Base-by-base conservation (phyloP, 768 basidiomycete species). In the Gelatoporia subvermispora region DNA sequence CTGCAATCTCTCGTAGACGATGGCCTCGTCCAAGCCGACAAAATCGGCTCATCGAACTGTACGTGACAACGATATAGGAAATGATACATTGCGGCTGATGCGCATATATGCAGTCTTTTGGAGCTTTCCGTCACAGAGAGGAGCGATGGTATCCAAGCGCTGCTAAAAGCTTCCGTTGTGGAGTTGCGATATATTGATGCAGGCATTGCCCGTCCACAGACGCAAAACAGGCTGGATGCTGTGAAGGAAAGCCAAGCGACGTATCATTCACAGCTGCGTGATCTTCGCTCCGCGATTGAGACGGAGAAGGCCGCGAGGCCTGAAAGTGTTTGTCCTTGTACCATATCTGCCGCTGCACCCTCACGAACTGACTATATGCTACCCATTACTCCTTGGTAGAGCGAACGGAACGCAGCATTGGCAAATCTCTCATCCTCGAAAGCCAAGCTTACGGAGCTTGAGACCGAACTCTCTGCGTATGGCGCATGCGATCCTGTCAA, bases 31-130 rank as follows among this genome's bases (percentile, higher is more conserved):
- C 82, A 88, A 61, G 73, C 73, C 39, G 94, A 97, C 66, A 97
- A 97, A 69, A 93, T 95, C 48, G 93, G 93, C 25, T 88, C 93
- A 8, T 91, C 90, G 3, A 96, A 95, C 62, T 96, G 93, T 92
- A 62, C 57, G 85, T 67, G 4, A 3, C 48, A 13, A 13, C 28
- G 28, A 7, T 31, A 7, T 5, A 13, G 51, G 1, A 7, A 23
- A 43, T 54, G 65, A 25, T 13, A 20, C 8, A 20, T 2, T 3
- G 3, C 61, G 47, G 47, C 37, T 21, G 4, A 35, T 47, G 48
- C 52, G 55, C 57, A 52, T 60, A 64, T 57, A 57, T 55, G 34
- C 48, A 94, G 93, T 94, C 68, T 95, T 90, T 65, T 96, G 93
- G 93, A 89, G 89, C 60, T 95, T 96, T 63, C 93, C 93, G 15